Evolutionary conservation across 2,329 filamentous ascomycete species (phyloP).

Genomic region (Colletotrichum euphorbiae): DNA sequence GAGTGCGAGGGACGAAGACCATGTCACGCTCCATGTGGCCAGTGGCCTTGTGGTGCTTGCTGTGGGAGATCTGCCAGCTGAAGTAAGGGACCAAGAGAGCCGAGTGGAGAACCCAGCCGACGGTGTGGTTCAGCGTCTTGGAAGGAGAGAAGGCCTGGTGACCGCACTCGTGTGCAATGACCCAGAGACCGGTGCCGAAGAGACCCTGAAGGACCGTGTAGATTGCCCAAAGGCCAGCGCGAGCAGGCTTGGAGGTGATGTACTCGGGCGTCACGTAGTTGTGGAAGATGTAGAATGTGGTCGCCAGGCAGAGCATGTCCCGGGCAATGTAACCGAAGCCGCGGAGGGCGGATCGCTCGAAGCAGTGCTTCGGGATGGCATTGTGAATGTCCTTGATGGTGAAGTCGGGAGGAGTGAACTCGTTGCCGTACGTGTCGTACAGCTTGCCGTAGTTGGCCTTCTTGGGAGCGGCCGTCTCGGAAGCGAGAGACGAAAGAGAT

Average conservation of each 20-base stretch:
- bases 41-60: slow-evolving; percentile 99
- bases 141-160: slow-evolving; percentile 97
- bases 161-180: slow-evolving; percentile 97
- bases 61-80: slow-evolving; percentile 99
- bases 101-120: slow-evolving; percentile 93
- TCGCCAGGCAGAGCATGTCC: slow-evolving; percentile 77
- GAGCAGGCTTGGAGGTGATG: slow-evolving; percentile 75
- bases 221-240: slow-evolving; percentile 72
- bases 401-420: slow-evolving; percentile 93
- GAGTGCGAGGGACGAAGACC: slow-evolving; percentile 97
- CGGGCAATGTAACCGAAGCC: slow-evolving; percentile 87
- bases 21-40: slow-evolving; percentile 98
- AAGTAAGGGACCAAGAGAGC: slow-evolving; percentile 94
- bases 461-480: slow-evolving; percentile 63
- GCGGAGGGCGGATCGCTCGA: slow-evolving; percentile 81
- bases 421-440: slow-evolving; percentile 92
- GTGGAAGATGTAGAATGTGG: slow-evolving; percentile 89
- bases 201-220: slow-evolving; percentile 89
- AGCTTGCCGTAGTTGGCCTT: slow-evolving; percentile 71
- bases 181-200: slow-evolving; percentile 94
- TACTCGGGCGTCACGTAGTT: slow-evolving; percentile 88
- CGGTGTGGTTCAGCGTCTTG: slow-evolving; percentile 88
- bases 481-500: slow-evolving; percentile 90
- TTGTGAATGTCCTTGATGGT: slow-evolving; percentile 98
- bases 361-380: slow-evolving; percentile 98